These are phyloP conservation scores for Claviceps spartinae DNA, from an alignment of 2,329 filamentous ascomycete species.

Conservation along the genomic window DNA sequence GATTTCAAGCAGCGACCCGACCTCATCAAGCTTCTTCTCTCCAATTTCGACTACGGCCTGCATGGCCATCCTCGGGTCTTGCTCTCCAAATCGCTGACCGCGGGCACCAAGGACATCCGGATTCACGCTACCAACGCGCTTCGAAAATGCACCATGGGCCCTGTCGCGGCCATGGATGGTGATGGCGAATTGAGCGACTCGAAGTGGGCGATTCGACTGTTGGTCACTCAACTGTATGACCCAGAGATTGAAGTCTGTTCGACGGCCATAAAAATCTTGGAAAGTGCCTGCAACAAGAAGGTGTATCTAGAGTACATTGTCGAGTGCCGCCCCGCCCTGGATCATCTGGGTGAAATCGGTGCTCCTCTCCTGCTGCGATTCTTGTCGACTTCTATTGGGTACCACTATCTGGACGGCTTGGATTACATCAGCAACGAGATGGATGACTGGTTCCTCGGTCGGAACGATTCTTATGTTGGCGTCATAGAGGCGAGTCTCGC, in stretches of 20 bases:
- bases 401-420: constrained; percentile 89
- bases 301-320: constrained; percentile 90
- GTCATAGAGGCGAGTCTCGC: constrained; percentile 93
- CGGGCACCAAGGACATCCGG: constrained; percentile 79
- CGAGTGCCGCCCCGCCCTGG: constrained; percentile 83
- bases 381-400: constrained; percentile 88
- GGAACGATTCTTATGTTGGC: constrained; percentile 90
- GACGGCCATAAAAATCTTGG: constrained; percentile 89
- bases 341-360: constrained; percentile 92
- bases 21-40: constrained; percentile 74
- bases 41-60: constrained; percentile 83
- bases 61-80: constrained; percentile 84
- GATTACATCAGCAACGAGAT: constrained; percentile 99
- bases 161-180: constrained; percentile 23
- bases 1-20: constrained; percentile 85
- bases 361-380: constrained; percentile 86
- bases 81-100: constrained; percentile 84
- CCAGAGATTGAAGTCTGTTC: constrained; percentile 95
- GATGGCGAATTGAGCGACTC: constrained; percentile 46
- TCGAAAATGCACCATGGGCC: constrained; percentile 64
- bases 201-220: constrained; percentile 88
- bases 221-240: constrained; percentile 98
- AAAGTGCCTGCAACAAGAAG: constrained; percentile 91
- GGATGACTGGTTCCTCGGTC: constrained; percentile 97
- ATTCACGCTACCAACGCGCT: constrained; percentile 81